These are phyloP conservation scores for Lyophyllum atratum DNA, from an alignment of 768 basidiomycete species.

Conservation along the genomic window DNA sequence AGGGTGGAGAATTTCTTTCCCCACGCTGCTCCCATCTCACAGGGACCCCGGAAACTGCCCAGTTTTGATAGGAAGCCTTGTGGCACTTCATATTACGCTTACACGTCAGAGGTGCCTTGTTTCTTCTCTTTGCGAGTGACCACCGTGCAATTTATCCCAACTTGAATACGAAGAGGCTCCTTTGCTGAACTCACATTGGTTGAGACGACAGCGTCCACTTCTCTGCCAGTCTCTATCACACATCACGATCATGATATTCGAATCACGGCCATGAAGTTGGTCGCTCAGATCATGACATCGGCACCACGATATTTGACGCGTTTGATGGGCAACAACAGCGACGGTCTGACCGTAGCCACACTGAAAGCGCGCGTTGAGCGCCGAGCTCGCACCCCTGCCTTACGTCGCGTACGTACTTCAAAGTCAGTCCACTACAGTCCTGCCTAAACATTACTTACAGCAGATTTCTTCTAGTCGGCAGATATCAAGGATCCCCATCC, in stretches of 20 bases:
- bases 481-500: neutral
- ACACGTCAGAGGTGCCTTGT: neutral
- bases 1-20: conserved; percentile 16
- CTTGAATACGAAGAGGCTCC: no score
- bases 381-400: no score
- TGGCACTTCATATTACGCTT: neutral
- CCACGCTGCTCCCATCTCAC: conserved; percentile 21
- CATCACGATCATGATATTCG: neutral
- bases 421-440: neutral
- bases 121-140: neutral
- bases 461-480: neutral
- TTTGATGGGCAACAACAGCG: neutral
- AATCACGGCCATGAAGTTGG: neutral
- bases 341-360: neutral
- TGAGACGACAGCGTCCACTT: neutral
- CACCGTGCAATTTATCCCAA: neutral
- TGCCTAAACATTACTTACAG: neutral
- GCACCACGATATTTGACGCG: no score
- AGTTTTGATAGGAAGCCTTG: neutral
- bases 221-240: neutral
- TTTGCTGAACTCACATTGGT: neutral
- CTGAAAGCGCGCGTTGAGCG: no score
- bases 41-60: conserved; percentile 22
- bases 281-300: no score
- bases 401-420: no score